Conservation (phyloP, 2,329 filamentous ascomycete genomes). For the Aspergillus sp. region DNA sequence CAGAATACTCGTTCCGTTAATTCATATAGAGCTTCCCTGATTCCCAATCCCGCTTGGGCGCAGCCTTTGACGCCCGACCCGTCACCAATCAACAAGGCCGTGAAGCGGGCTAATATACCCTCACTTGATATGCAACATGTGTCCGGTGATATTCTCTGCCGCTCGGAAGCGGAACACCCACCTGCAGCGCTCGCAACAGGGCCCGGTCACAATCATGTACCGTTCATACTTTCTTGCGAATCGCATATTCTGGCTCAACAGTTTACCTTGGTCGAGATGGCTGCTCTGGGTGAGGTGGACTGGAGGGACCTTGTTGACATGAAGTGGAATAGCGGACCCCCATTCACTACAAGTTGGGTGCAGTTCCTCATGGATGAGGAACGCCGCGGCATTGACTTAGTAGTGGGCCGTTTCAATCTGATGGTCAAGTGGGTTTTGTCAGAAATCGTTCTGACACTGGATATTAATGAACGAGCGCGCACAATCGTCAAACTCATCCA, state of each 20-base stretch:
- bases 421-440: conserved; percentile 70
- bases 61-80: conserved; percentile 50
- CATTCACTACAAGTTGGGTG: conserved; percentile 62
- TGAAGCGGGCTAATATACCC: conserved; percentile 23
- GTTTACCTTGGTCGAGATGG: conserved; percentile 68
- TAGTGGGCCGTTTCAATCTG: conserved; percentile 69
- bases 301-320: conserved; percentile 70
- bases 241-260: conserved; percentile 66
- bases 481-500: conserved; percentile 68
- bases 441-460: conserved; percentile 63
- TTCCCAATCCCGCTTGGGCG: conserved; percentile 38
- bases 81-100: conserved; percentile 39
- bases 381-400: conserved; percentile 64
- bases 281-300: conserved; percentile 67
- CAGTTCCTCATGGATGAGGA: conserved; percentile 61
- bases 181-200: conserved; percentile 18
- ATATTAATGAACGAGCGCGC: conserved; percentile 61
- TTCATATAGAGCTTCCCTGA: conserved; percentile 37
- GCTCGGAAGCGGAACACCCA: conserved; percentile 35
- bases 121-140: conserved; percentile 33
- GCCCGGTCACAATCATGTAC: conserved; percentile 53
- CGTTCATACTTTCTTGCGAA: conserved; percentile 67
- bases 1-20: conserved; percentile 42
- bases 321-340: conserved; percentile 62
- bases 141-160: conserved; percentile 39